Percentiles rank a stretch among this genome's conserved stretches.
Evolutionary conservation across 768 basidiomycete species (phyloP).

Genomic region (Aureoboletus auriporus): DNA sequence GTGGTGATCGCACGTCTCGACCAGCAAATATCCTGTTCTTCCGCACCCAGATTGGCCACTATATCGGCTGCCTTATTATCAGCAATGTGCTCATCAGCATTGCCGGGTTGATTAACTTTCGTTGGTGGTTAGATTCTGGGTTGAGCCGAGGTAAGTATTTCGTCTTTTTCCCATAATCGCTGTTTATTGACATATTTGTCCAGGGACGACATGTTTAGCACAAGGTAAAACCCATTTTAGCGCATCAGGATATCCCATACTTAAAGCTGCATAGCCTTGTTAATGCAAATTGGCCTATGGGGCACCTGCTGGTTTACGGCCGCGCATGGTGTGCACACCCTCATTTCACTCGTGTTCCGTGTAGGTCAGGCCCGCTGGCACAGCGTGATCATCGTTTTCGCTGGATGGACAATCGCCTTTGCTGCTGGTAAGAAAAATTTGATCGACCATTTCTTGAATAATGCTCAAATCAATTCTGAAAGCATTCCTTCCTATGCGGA

Average conservation of each 20-base stretch:
- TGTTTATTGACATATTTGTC: slow-evolving; percentile 2
- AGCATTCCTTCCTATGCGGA: slow-evolving; percentile 34
- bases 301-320: slow-evolving; percentile 61
- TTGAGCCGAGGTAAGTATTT: slow-evolving; percentile 44
- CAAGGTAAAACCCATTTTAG: slow-evolving; percentile 47
- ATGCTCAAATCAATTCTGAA: slow-evolving; percentile 16
- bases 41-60: slow-evolving; percentile 66
- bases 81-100: slow-evolving; percentile 51
- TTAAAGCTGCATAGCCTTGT: slow-evolving; percentile 35
- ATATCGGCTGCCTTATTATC: slow-evolving; percentile 59
- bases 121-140: slow-evolving; percentile 43
- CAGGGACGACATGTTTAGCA: slow-evolving; percentile 47
- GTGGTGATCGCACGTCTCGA: slow-evolving; percentile 25
- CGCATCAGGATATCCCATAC: background rate
- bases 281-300: slow-evolving; percentile 62
- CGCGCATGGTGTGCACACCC: slow-evolving; percentile 63
- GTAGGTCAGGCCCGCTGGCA: slow-evolving; percentile 48
- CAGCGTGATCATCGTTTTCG: slow-evolving; percentile 36
- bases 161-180: background rate
- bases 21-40: slow-evolving; percentile 57
- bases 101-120: slow-evolving; percentile 51
- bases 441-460: background rate
- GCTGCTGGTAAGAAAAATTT: slow-evolving; percentile 44
- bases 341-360: slow-evolving; percentile 60
- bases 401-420: slow-evolving; percentile 54